Base-by-base conservation (phyloP, 192 early-diverging fungal genomes). In the Diversispora epigaea region DNA sequence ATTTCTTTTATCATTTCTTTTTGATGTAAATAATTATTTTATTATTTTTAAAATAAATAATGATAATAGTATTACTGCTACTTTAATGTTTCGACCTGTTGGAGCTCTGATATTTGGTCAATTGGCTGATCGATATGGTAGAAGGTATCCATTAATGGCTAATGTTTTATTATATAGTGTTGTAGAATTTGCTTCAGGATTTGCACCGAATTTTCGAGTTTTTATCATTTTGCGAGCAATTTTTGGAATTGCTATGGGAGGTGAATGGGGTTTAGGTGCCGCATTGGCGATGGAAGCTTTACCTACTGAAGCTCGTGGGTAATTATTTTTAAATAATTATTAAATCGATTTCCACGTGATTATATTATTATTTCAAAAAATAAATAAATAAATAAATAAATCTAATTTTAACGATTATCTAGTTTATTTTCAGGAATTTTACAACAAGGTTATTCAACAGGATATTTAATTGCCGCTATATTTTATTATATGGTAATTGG, bases 61-160 rank as follows among this genome's bases (percentile, higher is more conserved):
- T 52, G 14, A 17, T 25, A 4, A 19, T 60, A 89, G 88, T 6
- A 89, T 91, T 62, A 93, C 91, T 3, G 79, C 87, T 11, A 91
- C 90, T 0, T 77, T 93, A 54, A 87, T 91, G 81, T 78, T 92
- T 8, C 85, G 92, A 7, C 88, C 92, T 19, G 68, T 93, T 50
- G 92, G 92, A 12, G 92, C 91, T 2, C 75, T 91, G 19, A 76
- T 90, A 61, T 93, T 93, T 82, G 92, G 92, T 67, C 74, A 87
- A 7, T 67, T 88, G 14, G 88, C 89, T 0, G 92, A 93, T 76
- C 75, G 82, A 17, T 91, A 79, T 62, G 92, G 92, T 15, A 88
- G 92, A 15, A 83, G 85, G 12, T 86, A 87, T 56, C 91, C 92
- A 8, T 78, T 93, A 55, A 88, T 93, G 79, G 76, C 84, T 45